Percentiles rank a stretch among this genome's conserved stretches.
Evolutionary conservation across 257 asterid genomes (phyloP).

Genomic region (Solanum commersonii): DNA sequence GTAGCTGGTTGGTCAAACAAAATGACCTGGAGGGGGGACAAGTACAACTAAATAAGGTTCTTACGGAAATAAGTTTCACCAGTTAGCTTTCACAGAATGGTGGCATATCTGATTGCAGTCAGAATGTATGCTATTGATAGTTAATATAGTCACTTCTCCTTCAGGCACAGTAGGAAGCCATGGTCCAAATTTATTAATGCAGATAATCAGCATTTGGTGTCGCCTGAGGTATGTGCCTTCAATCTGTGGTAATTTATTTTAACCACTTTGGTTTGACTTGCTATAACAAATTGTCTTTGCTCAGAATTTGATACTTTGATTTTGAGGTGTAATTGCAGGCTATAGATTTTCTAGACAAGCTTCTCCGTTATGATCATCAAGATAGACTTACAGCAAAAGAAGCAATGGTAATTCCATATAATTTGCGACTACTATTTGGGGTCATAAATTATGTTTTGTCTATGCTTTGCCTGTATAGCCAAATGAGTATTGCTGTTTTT

Average conservation of each 20-base stretch:
- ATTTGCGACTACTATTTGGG: not conserved
- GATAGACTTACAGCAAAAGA: slow-evolving; percentile 34
- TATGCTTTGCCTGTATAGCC: not conserved
- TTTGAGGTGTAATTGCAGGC: slow-evolving; percentile 15
- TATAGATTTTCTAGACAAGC: slow-evolving; percentile 36
- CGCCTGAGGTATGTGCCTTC: slow-evolving; percentile 23
- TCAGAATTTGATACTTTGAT: not conserved
- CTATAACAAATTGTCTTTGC: not conserved
- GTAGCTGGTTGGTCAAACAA: not conserved
- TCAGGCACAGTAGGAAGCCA: slow-evolving; percentile 36
- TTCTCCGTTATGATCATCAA: slow-evolving; percentile 33
- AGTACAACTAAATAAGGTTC: not conserved
- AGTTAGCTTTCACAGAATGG: not conserved
- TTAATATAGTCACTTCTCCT: not conserved
- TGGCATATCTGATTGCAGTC: not conserved
- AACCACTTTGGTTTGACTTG: not conserved
- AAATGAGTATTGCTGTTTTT: not conserved
- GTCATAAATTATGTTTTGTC: not conserved
- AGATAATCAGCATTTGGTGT: slow-evolving; percentile 32
- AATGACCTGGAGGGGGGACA: not conserved
- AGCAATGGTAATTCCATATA: slow-evolving; percentile 20
- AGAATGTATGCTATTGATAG: not conserved
- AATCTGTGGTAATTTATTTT: not conserved
- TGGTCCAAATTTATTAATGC: slow-evolving; percentile 32
- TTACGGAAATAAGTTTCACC: not conserved